phyloP scores from a whole-genome alignment of 2,329 filamentous ascomycete genomes.

The Aspergillus carbonarius region DNA sequence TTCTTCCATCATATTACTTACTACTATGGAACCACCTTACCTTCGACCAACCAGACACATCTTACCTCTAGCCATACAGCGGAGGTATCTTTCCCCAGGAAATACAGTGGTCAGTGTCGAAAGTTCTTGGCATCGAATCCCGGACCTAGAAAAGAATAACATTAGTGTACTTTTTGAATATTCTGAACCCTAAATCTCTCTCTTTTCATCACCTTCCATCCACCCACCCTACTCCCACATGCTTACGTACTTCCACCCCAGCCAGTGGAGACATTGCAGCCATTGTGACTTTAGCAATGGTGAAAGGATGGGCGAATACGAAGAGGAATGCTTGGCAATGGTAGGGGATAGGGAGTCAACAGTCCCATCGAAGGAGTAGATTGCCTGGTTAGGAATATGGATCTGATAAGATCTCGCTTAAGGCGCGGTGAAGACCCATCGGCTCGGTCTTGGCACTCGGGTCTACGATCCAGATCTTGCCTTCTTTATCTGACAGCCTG shows the following conservation, averaged over 20 bases:
- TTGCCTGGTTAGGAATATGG: conserved; percentile 2
- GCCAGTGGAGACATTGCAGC: not conserved
- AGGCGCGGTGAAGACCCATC: not conserved
- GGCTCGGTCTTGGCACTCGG: not conserved
- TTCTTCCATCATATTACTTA: not conserved
- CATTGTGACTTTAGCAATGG: not conserved
- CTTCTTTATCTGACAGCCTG: not conserved
- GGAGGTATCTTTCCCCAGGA: not conserved
- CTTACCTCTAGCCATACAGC: not conserved
- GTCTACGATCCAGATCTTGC: not conserved
- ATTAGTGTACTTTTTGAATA: not conserved
- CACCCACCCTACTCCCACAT: not conserved
- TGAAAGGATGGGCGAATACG: not conserved
- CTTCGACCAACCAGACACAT: not conserved
- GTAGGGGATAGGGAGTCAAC: not conserved
- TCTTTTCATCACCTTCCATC: not conserved
- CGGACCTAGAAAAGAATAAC: not conserved
- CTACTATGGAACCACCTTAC: not conserved
- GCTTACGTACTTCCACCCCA: not conserved
- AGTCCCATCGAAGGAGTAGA: not conserved
- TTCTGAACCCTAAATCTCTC: not conserved
- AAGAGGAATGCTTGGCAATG: not conserved
- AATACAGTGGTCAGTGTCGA: not conserved
- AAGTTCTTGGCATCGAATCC: not conserved
- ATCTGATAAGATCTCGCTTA: conserved; percentile 6